Evolutionary conservation across 257 asterid species (phyloP), one percentile per base, ranked within the genome.

Genomic region (Scutellaria minor): DNA sequence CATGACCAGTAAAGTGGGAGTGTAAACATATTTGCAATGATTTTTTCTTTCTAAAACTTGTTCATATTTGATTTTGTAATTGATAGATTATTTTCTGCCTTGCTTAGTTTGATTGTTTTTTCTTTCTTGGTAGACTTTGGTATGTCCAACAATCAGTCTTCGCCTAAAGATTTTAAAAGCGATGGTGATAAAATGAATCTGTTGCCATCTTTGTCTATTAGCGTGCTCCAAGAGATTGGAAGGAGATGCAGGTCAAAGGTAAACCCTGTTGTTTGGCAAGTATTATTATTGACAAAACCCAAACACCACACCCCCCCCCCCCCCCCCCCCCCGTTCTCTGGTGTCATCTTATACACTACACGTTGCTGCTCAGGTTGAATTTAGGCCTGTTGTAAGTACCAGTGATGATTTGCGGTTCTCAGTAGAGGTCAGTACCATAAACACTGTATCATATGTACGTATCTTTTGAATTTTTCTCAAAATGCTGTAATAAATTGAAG

Each of bases 171-270:
- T 67, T 78, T 53, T 46, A 96, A 79, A 68, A 48, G 76, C 22
- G 99, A 95, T 62, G 80, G 84, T 74, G 92, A 86, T 78, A 86
- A 81, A 59, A 71, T 52, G 79, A 83, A 80, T 64, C 53, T 71
- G 75, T 75, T 83, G 74, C 89, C 94, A 40, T 79, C 95, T 48
- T 70, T 90, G 75, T 78, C 89, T 20, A 83, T 88, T 68, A 71
- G 83, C 3, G 99, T 83, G 75, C 95, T 95, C 78, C 98, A 87
- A 62, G 99, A 95, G 79, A 95, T 95, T 79, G 99, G 94, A 55
- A 84, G 85, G 71, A 87, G 87, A 83, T 92, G 97, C 85, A 84
- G 86, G 79, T 90, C 96, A 53, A 95, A 86, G 96, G 99, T 95
- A 78, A 47, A 18, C 22, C 44, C 35, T 54, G 7, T n/a, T 61